Evolutionary conservation across 345 rosid genomes (phyloP).

Genomic region (Lenwebbia sp.): DNA sequence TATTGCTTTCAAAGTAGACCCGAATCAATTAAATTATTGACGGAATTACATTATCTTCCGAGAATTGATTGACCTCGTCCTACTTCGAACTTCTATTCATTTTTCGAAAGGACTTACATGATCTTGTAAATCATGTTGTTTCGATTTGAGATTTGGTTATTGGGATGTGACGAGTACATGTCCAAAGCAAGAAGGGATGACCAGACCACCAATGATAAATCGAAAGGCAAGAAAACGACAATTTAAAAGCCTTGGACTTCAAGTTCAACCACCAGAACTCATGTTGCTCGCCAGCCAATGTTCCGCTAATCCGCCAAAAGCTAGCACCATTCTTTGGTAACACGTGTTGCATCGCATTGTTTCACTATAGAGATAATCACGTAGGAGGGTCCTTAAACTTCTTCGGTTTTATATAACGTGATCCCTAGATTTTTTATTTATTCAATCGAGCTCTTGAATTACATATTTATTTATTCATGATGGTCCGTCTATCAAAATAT

Average conservation of each 20-base stretch:
- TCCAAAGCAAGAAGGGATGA: background rate
- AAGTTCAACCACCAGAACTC: background rate
- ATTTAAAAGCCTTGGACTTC: background rate
- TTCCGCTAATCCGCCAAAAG: background rate
- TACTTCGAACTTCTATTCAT: background rate
- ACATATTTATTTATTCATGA: background rate
- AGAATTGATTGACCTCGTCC: background rate
- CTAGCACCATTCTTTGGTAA: background rate
- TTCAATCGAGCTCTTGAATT: background rate
- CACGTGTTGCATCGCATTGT: background rate
- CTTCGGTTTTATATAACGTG: too few species aligned
- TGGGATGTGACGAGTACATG: background rate
- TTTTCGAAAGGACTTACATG: background rate
- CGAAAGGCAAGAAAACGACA: background rate
- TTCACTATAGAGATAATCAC: background rate
- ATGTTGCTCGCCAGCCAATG: background rate
- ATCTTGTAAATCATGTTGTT: background rate
- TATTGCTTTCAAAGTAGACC: background rate
- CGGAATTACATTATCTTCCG: background rate
- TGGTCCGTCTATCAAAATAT: rapidly evolving
- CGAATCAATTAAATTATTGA: background rate
- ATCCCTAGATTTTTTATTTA: too few species aligned
- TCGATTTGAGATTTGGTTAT: background rate
- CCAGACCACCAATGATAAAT: background rate
- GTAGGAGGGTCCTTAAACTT: background rate